Base-by-base conservation (phyloP, 2,329 filamentous ascomycete species). In the Ophiostoma himal-ulmi region DNA sequence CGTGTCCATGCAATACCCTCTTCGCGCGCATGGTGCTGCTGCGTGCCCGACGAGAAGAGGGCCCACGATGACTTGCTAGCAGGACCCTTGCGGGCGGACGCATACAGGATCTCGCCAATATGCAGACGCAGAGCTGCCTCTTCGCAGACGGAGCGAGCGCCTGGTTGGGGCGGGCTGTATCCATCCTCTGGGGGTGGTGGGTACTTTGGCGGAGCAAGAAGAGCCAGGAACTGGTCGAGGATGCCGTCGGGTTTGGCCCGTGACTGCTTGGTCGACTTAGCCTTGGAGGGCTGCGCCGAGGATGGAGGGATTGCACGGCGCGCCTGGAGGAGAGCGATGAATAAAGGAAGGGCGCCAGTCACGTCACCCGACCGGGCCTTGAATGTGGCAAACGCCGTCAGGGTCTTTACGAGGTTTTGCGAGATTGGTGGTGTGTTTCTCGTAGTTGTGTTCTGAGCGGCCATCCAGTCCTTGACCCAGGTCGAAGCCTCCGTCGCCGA, bases 31-130 rank as follows among this genome's bases (percentile, higher is more conserved):
- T 60, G 60, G 73, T 64, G 54, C 77, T 84, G 77, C 39, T 76
- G 79, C 74, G 83, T 85, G 41, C 44, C 39, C 6, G 70, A 87
- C 82, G 88, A 72, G 62, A 65, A 65, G 7, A 65, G 17, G 5
- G 62, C 68, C 91, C 17, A 54, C 88, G 68, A 82, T 81, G 34
- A 78, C 78, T 17, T 36, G 10, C 41, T 54, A 1, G 60, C 36
- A n/a, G 60, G 60, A 20, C 60, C 60, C 36, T 65, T 48, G 6
- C 20, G n/a, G 3, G 71, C 70, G 14, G 71, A 71, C 0, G 92
- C 87, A 78, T 91, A 97, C 41, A 98, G 85, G 68, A 98, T 96
- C 81, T 98, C 94, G 71, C 94, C 94, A 73, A 98, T 94, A 79
- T 97, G 95, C 34, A 93, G 85, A 83, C 93, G 93, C 17, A 97